Conservation (phyloP, 1,139 yeast species). For the Chernovozyma aurita region DNA sequence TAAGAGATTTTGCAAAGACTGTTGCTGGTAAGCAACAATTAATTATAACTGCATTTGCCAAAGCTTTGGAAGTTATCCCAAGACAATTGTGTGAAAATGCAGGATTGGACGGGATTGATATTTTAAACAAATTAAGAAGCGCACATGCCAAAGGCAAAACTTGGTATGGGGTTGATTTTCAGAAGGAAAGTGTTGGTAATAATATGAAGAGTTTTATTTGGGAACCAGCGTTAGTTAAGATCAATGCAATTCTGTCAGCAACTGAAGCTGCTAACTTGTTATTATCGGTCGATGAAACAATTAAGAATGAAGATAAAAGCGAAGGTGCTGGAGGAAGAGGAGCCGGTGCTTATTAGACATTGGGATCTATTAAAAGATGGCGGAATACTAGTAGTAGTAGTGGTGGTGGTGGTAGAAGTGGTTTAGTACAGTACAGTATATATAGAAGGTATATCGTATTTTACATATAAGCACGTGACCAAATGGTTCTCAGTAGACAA, state of each 20-base stretch:
- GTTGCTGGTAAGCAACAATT: conserved; percentile 96
- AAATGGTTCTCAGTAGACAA: too few relatives aligned
- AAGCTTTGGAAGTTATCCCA: conserved; percentile 92
- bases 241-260: conserved; percentile 91
- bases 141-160: conserved; percentile 90
- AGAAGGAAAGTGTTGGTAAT: conserved; percentile 75
- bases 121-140: conserved; percentile 85
- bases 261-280: conserved; percentile 96
- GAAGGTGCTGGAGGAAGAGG: conserved; percentile 59
- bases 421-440: too few relatives aligned
- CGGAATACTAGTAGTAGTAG: too few relatives aligned
- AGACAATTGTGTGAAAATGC: conserved; percentile 97
- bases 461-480: too few relatives aligned
- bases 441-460: too few relatives aligned
- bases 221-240: conserved; percentile 96
- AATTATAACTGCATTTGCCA: conserved; percentile 86
- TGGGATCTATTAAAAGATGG: background rate
- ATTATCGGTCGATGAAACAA: conserved; percentile 92
- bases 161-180: conserved; percentile 93
- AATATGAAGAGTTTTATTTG: conserved; percentile 86
- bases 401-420: too few relatives aligned
- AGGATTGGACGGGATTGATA: conserved; percentile 93
- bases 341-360: conserved; percentile 24
- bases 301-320: conserved; percentile 68
- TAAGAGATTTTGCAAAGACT: conserved; percentile 81